Evolutionary conservation across 1,284 basidiomycete species (phyloP).

Genomic region (Malassezia globosa): DNA sequence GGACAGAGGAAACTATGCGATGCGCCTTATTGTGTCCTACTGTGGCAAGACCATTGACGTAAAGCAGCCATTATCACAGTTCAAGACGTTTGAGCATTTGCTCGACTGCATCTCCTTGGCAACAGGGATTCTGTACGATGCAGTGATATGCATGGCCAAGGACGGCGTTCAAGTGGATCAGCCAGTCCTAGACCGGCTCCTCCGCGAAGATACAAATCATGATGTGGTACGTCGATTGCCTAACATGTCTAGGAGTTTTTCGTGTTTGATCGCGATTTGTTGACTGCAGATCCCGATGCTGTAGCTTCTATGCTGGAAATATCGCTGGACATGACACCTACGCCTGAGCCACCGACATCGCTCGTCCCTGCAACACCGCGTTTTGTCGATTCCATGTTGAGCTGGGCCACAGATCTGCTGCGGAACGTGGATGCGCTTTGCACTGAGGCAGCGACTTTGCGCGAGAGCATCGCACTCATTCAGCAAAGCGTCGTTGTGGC

Average conservation of each 20-base stretch:
- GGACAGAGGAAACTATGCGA: too few relatives aligned
- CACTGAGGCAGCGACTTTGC: slow-evolving; percentile 15
- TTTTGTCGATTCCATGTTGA: slow-evolving; percentile 25
- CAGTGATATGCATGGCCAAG: slow-evolving; percentile 42
- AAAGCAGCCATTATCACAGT: slow-evolving; percentile 33
- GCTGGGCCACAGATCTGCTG: slow-evolving; percentile 23
- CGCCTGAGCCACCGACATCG: background rate
- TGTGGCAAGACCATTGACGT: slow-evolving; percentile 37
- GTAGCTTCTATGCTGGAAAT: slow-evolving; percentile 31
- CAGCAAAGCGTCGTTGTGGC: slow-evolving; percentile 33
- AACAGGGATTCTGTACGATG: slow-evolving; percentile 36
- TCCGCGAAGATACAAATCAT: background rate
- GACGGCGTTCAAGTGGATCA: slow-evolving; percentile 38
- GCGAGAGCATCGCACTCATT: slow-evolving; percentile 25
- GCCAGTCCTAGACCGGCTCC: slow-evolving; percentile 27
- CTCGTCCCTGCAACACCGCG: slow-evolving; percentile 26
- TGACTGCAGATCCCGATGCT: slow-evolving; percentile 32
- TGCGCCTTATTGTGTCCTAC: slow-evolving; percentile 37
- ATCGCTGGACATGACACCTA: slow-evolving; percentile 19
- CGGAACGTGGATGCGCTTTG: slow-evolving; percentile 9
- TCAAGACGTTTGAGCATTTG: slow-evolving; percentile 33
- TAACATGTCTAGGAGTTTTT: slow-evolving; percentile 34
- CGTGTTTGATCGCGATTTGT: slow-evolving; percentile 42
- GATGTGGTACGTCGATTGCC: background rate
- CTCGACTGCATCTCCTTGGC: slow-evolving; percentile 40